These are phyloP conservation scores for Saposhnikovia divaricata DNA, from an alignment of 129 eudicot genomes.

Conservation along the genomic window DNA sequence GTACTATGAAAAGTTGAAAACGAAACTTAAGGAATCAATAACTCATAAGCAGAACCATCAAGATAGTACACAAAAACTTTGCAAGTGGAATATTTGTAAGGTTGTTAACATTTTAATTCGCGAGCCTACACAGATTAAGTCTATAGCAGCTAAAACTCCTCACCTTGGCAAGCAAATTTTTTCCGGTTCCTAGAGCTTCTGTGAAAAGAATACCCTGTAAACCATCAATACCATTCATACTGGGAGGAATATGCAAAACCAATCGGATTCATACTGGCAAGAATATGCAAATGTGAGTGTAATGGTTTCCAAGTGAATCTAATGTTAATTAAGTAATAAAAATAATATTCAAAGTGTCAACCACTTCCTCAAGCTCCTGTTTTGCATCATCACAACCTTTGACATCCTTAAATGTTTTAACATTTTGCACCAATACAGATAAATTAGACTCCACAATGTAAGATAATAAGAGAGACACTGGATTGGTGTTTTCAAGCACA, in stretches of 20 bases:
- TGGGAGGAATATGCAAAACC: not conserved
- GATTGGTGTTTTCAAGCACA: no score
- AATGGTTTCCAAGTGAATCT: not conserved
- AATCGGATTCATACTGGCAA: not conserved
- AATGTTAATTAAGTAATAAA: not conserved
- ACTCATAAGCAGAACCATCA: not conserved
- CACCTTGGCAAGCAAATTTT: conserved; percentile 95
- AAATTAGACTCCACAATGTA: no score
- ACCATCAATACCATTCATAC: conserved; percentile 8
- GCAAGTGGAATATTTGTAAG: not conserved
- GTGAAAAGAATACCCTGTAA: conserved; percentile 92
- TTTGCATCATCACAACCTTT: no score
- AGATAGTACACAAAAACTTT: not conserved
- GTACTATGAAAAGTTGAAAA: not conserved
- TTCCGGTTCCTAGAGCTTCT: conserved; percentile 96
- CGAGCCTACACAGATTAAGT: not conserved
- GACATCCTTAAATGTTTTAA: no score
- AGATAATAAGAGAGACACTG: no score
- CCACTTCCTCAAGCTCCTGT: no score
- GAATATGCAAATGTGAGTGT: not conserved
- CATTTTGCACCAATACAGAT: no score
- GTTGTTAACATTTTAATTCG: not conserved
- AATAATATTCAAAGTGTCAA: conserved; percentile 16
- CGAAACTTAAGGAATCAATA: not conserved
- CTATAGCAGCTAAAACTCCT: conserved; percentile 1